Evolutionary conservation across 176 grass and related monocot species (phyloP), one percentile per base, ranked within the genome.

Genomic region (Thinopyrum elongatum): DNA sequence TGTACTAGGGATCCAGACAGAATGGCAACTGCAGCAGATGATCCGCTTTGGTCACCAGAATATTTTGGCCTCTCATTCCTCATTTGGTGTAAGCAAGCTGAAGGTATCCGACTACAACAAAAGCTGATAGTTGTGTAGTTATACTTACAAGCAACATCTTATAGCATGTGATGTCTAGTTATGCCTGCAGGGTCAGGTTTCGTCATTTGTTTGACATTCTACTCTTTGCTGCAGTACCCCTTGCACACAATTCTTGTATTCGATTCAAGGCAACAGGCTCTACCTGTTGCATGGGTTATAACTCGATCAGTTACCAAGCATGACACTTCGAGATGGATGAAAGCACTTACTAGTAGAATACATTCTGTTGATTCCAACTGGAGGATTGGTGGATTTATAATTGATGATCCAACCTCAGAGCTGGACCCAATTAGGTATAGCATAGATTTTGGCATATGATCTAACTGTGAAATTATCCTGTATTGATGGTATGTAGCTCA

Each of bases 281-380:
- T 98, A 28, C 95, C 95, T 65, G 91, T 95, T 77, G 95, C 95
- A 59, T 98, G 95, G 93, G 68, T 98, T 88, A 93, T 98, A 95
- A 98, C 88, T 49, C 87, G 95, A 73, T 93, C 93, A 22, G 94
- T 93, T 82, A 83, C 91, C 42, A 95, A 95, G 73, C 72, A 92
- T 49, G 95, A 98, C 69, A 94, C 92, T 62, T 35, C 38, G 83
- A 93, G 94, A 87, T 98, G 93, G 93, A 98, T 93, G 93, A 92
- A 84, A 88, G 81, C 95, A 67, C 95, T 98, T 78, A 75, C 87
- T 55, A 91, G 93, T 75, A 88, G 89, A 88, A 73, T 93, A 79
- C 91, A 85, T 61, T 71, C 89, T 77, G 87, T 89, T 83, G 95
- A 98, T 71, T 57, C 82, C 12, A 79, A 75, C 36, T 98, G 93